Percentiles rank a stretch among this genome's conserved stretches.
Evolutionary conservation across 2,329 filamentous ascomycete species (phyloP).

Genomic region (Talaromyces atroroseus): DNA sequence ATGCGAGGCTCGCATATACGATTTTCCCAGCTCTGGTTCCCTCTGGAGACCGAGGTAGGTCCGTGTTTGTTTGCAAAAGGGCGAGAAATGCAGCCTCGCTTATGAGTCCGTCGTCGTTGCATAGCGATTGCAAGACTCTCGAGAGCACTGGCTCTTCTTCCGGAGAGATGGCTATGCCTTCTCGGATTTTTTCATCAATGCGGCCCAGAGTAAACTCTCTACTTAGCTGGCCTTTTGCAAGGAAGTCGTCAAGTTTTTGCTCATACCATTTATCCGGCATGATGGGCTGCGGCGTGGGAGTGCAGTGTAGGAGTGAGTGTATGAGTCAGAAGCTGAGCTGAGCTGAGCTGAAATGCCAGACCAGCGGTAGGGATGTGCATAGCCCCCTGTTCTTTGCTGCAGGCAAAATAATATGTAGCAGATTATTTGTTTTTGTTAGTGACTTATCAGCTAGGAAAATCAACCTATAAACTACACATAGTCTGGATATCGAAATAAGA

Average conservation of each 20-base stretch:
- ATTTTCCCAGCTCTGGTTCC: background rate
- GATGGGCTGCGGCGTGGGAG: no score
- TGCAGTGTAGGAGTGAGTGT: no score
- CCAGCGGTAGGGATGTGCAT: no score
- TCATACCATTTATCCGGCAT: background rate
- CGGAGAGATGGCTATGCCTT: background rate
- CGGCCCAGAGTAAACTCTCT: background rate
- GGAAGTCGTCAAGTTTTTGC: background rate
- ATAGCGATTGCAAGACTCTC: background rate
- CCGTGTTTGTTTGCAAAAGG: background rate
- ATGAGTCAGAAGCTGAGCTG: no score
- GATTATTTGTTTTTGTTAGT: no score
- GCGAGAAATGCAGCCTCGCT: constrained; percentile 1
- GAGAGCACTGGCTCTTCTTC: background rate
- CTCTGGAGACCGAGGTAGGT: constrained; percentile 1
- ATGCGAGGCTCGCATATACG: constrained; percentile 1
- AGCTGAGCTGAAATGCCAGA: no score
- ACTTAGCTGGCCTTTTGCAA: background rate
- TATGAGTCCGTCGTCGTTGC: background rate
- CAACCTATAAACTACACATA: no score
- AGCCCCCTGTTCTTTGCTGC: no score
- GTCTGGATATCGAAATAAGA: no score
- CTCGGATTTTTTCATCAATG: background rate
- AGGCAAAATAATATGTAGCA: no score
- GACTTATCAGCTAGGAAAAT: no score